Conservation (phyloP, 2,329 filamentous ascomycete genomes). For the Xylaria sp. region DNA sequence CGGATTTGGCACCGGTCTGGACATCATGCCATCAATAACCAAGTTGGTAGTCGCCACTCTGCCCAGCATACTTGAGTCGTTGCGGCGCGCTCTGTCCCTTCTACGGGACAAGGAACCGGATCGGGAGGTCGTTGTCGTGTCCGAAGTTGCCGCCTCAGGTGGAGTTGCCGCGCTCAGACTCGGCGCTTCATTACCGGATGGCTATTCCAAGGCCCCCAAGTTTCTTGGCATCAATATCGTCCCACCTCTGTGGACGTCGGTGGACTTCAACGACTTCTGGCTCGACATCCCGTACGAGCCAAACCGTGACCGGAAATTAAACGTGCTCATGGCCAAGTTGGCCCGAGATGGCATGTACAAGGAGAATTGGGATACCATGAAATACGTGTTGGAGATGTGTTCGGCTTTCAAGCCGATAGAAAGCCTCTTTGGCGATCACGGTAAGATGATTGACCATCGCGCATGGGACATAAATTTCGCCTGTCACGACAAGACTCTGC, state of each 20-base stretch:
- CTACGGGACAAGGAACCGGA: constrained; percentile 22
- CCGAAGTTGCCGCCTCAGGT: constrained; percentile 14
- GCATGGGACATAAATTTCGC: constrained; percentile 44
- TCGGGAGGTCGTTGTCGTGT: constrained; percentile 27
- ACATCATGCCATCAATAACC: constrained; percentile 14
- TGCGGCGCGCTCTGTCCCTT: constrained; percentile 18
- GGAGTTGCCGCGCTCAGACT: constrained; percentile 20
- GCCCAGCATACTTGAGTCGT: constrained; percentile 24
- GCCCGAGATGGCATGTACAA: constrained; percentile 26
- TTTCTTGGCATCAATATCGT: constrained; percentile 25
- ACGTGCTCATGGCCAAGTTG: constrained; percentile 24
- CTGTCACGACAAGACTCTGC: constrained; percentile 50
- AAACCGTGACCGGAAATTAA: constrained; percentile 15
- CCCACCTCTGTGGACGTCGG: constrained; percentile 26
- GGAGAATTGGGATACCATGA: constrained; percentile 20
- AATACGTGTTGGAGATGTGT: constrained; percentile 12
- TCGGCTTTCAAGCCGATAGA: constrained; percentile 22
- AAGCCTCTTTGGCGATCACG: constrained; percentile 27
- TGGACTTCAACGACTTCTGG: constrained; percentile 24
- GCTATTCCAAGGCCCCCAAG: constrained; percentile 23
- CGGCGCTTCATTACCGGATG: constrained; percentile 26
- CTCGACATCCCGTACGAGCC: constrained; percentile 26
- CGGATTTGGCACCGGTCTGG: constrained; percentile 12
- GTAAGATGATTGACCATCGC: constrained; percentile 27
- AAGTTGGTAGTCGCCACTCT: constrained; percentile 8